Conservation (phyloP, 352 stramenopile genomes). For the Phytopythium aichiense region DNA sequence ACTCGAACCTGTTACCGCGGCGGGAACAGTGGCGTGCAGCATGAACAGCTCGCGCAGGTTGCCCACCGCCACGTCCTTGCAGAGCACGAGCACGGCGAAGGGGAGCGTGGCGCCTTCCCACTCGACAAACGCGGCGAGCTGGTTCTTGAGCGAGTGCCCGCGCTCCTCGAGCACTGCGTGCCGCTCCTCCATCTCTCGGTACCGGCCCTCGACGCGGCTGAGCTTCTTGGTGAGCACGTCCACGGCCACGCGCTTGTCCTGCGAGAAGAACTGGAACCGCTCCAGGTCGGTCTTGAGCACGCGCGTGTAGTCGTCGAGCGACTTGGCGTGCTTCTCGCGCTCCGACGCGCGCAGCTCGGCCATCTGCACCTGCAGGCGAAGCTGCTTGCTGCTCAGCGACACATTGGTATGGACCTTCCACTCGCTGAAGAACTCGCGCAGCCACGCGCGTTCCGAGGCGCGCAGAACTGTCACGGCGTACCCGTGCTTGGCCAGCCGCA, state of each 20-base stretch:
- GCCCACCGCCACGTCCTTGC: conserved; percentile 42
- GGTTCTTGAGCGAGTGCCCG: conserved; percentile 31
- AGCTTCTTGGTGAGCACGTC: conserved; percentile 78
- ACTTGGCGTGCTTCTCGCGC: conserved; percentile 57
- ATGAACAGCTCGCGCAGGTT: conserved; percentile 55
- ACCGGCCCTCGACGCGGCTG: conserved; percentile 60
- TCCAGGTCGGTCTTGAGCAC: conserved; percentile 70
- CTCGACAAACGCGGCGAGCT: conserved; percentile 49
- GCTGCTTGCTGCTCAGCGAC: conserved; percentile 29
- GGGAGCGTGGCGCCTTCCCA: conserved; percentile 44
- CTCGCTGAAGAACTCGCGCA: conserved; percentile 33
- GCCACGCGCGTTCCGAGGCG: conserved; percentile 35
- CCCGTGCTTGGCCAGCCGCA: conserved; percentile 69
- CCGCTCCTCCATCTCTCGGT: conserved; percentile 55
- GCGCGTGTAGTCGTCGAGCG: conserved; percentile 66
- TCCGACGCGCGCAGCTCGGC: conserved; percentile 52
- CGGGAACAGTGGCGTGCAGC: conserved; percentile 24
- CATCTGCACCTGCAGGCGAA: conserved; percentile 47
- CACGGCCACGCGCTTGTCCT: conserved; percentile 71
- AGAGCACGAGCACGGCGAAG: conserved; percentile 40
- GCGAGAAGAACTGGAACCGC: conserved; percentile 73
- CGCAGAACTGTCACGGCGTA: conserved; percentile 52
- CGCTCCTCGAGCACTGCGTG: conserved; percentile 52
- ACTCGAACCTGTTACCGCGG: neutral
- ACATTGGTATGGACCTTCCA: conserved; percentile 42